Conservation (phyloP, 768 basidiomycete genomes). For the Pleurotus sapidus region DNA sequence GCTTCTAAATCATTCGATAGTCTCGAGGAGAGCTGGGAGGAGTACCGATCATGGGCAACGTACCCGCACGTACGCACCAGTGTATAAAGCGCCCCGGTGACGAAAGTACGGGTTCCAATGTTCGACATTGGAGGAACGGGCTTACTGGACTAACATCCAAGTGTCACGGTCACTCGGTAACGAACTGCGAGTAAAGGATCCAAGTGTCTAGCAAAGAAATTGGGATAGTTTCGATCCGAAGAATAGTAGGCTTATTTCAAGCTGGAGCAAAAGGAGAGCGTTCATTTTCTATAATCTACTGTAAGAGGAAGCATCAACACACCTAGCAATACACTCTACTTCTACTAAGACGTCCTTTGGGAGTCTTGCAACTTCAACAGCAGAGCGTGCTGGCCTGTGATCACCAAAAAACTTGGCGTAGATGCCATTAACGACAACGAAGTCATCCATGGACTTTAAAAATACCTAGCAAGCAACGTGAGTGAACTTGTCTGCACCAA, state of each 20-base stretch:
- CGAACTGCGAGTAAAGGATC: too few species aligned
- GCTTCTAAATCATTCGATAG: too few species aligned
- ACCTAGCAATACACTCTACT: constrained; percentile 87
- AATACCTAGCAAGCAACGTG: constrained; percentile 61
- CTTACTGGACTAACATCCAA: too few species aligned
- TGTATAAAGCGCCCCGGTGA: too few species aligned
- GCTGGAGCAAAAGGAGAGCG: neutral
- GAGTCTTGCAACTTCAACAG: constrained; percentile 85
- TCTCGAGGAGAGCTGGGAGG: too few species aligned
- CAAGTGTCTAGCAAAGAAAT: neutral
- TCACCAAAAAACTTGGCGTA: constrained; percentile 85
- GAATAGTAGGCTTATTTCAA: neutral
- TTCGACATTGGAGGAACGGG: too few species aligned
- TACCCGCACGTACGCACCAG: too few species aligned
- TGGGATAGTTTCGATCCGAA: neutral
- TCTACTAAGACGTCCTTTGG: constrained; percentile 92
- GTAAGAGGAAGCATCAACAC: constrained; percentile 17
- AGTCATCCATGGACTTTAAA: constrained; percentile 91
- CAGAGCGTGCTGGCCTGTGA: constrained; percentile 91
- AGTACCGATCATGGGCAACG: too few species aligned
- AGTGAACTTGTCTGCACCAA: neutral
- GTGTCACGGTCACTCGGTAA: too few species aligned
- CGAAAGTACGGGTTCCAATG: too few species aligned
- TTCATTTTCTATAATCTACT: neutral
- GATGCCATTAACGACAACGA: constrained; percentile 74